Conservation (phyloP, 176 grass and related monocot genomes). For the Eragrostis nindensis region DNA sequence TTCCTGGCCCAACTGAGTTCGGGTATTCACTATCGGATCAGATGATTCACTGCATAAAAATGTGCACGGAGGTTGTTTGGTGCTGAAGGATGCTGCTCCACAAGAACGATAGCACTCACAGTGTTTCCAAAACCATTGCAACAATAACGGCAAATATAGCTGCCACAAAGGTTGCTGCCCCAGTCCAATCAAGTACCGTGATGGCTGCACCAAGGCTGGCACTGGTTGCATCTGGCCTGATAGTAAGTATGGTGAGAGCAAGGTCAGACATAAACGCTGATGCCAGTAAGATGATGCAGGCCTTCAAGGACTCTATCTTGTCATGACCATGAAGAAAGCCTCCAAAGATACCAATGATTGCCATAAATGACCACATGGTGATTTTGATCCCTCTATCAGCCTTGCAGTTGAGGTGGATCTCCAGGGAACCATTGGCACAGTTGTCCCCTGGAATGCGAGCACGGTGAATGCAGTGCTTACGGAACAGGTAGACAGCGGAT, state of each 20-base stretch:
- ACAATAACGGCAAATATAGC: constrained; percentile 1
- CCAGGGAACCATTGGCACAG: background rate
- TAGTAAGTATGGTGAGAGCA: constrained; percentile 2
- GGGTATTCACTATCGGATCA: too few species aligned
- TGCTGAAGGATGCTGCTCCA: background rate
- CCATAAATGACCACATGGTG: constrained; percentile 37
- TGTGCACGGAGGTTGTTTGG: too few species aligned
- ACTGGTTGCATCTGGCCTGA: background rate
- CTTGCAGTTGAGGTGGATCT: constrained; percentile 13
- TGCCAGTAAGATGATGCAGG: constrained; percentile 23
- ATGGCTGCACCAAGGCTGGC: constrained; percentile 4
- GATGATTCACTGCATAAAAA: too few species aligned
- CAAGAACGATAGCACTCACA: background rate
- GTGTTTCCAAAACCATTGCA: background rate
- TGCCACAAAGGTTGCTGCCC: background rate
- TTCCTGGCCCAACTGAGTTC: too few species aligned
- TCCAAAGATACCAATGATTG: constrained; percentile 36
- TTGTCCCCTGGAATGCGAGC: background rate
- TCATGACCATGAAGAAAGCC: constrained; percentile 28
- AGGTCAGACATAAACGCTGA: constrained; percentile 27
- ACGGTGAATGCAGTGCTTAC: background rate
- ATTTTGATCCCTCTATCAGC: constrained; percentile 25
- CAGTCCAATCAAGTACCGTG: constrained; percentile 21
- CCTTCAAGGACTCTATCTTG: constrained; percentile 30
- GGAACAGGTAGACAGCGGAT: constrained; percentile 1